Evolutionary conservation across 495 filamentous ascomycete species (phyloP), one percentile per base, ranked within the genome.

Genomic region (Pseudomonodictys pantanalensis): DNA sequence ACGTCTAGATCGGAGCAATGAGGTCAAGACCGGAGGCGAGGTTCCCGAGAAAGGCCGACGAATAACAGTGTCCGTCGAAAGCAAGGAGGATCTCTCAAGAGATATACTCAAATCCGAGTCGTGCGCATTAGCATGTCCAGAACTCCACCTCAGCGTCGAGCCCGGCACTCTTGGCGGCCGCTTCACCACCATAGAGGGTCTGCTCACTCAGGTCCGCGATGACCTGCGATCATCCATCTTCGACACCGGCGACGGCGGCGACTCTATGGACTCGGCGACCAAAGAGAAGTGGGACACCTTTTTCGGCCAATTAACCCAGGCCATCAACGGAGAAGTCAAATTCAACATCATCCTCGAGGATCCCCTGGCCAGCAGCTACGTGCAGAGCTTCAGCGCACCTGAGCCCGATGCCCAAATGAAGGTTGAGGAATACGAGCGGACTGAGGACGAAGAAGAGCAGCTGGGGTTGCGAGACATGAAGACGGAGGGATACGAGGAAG

Each of bases 61-160:
- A 47, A 93, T 96, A 52, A 91, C 81, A 1, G 78, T 99, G 39
- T 74, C 76, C 38, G 89, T 97, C 22, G 79, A 87, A 64, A 84
- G 76, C 30, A 68, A 77, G n/a, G 81, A 84, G 33, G 93, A 99
- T 72, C 82, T 99, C 11, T 83, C 82, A 6, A 83, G 93, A 59
- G 93, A 99, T 71, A 95, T 99, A 58, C 81, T 99, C 52, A 99
- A 99, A 79, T 91, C 89, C 68, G 93, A 97, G 73, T 92, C 87
- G 32, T 96, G 92, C 68, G 81, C 83, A 4, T 77, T 99, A 47
- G 78, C 83, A 65, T 92, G 89, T 67, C 87, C 91, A 1, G 91
- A 97, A 67, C 84, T 96, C 57, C 82, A 84, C 59, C 81, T 98
- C 22, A 80, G 81, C 29, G 89, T 97, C 22, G 86, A 91, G 68